These are phyloP conservation scores for Pichia gijzeniarum DNA, from an alignment of 805 yeast genomes.

Conservation along the genomic window DNA sequence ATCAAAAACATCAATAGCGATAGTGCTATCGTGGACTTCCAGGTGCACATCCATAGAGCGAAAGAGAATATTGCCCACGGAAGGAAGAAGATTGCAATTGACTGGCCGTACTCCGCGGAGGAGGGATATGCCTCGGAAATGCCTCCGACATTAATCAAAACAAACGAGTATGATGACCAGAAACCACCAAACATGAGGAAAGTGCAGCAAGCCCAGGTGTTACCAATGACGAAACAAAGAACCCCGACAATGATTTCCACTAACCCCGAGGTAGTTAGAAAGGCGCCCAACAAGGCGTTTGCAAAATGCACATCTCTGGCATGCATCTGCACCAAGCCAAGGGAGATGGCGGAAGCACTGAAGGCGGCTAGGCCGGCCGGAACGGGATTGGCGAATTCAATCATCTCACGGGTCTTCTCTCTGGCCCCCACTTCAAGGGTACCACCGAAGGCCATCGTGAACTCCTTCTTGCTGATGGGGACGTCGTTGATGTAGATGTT, in stretches of 20 bases:
- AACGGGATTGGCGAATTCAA: constrained; percentile 40
- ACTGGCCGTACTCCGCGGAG: constrained; percentile 34
- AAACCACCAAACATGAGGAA: constrained; percentile 50
- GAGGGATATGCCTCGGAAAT: constrained; percentile 34
- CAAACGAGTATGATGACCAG: constrained; percentile 45
- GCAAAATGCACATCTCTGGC: constrained; percentile 41
- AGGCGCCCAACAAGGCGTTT: constrained; percentile 39
- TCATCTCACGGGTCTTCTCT: constrained; percentile 20
- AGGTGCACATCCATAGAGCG: constrained; percentile 38
- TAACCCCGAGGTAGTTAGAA: constrained; percentile 44
- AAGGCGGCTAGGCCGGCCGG: constrained; percentile 49
- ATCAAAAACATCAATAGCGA: constrained; percentile 35
- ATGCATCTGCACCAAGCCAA: constrained; percentile 41
- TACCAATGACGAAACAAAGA: constrained; percentile 44
- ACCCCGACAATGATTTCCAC: constrained; percentile 46
- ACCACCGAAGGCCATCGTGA: constrained; percentile 61
- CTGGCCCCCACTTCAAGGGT: constrained; percentile 39
- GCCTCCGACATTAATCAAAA: constrained; percentile 39
- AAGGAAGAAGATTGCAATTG: constrained; percentile 41
- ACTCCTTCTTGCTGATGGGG: constrained; percentile 46
- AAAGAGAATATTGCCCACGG: constrained; percentile 51
- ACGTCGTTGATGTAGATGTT: constrained; percentile 36
- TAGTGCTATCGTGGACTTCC: constrained; percentile 42
- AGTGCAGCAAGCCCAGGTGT: constrained; percentile 51
- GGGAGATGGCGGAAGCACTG: constrained; percentile 39